Conservation (phyloP, 306 rosid species). For the Notholithocarpus densiflorus region DNA sequence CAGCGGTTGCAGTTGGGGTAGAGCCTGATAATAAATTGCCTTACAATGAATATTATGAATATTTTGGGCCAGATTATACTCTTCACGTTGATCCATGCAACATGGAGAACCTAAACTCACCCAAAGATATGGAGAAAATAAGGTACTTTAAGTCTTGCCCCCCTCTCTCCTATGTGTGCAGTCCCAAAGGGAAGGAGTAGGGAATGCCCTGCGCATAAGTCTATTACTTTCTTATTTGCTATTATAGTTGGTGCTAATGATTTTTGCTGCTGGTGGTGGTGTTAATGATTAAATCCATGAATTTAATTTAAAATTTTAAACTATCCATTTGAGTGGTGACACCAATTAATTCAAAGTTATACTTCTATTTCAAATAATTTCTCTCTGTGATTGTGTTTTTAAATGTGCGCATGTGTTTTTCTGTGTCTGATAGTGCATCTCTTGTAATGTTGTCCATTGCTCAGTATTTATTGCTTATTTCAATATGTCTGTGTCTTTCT, state of each 20-base stretch:
- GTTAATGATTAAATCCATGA: neutral
- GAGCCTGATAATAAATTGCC: conserved; percentile 91
- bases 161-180: no score
- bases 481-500: neutral
- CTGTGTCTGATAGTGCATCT: neutral
- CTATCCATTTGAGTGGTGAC: neutral
- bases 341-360: neutral
- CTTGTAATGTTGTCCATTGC: neutral
- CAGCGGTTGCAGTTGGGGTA: conserved; percentile 92
- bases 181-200: no score
- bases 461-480: neutral
- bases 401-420: neutral
- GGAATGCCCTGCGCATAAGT: neutral
- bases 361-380: neutral
- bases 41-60: conserved; percentile 79
- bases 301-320: neutral
- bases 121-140: conserved; percentile 80
- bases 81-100: conserved; percentile 71
- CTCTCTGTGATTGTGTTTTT: neutral
- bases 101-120: conserved; percentile 78
- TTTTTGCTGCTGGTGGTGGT: neutral
- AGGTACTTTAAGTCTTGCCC: conserved; percentile 41
- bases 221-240: neutral
- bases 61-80: conserved; percentile 89
- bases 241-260: neutral